Evolutionary conservation across 192 early-diverging fungal species (phyloP).

Genomic region (Coemansia sp.): DNA sequence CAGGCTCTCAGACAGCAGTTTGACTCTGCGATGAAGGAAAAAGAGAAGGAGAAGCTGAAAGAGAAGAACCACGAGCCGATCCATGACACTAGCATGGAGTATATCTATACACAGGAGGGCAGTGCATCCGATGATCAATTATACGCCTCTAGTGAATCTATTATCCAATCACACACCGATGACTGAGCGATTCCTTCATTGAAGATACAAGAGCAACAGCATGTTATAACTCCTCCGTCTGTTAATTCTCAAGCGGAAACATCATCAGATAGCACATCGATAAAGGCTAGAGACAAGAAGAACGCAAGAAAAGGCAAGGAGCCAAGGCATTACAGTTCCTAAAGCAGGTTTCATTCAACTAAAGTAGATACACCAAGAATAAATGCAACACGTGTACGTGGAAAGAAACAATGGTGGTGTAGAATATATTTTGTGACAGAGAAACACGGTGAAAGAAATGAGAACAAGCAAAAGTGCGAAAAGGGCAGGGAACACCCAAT

Average conservation of each 20-base stretch:
- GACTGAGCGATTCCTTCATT: background rate
- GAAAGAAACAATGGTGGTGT: background rate
- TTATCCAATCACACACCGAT: background rate
- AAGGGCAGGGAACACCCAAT: background rate
- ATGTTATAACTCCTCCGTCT: background rate
- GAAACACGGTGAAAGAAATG: background rate
- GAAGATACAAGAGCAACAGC: background rate
- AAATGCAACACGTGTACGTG: background rate
- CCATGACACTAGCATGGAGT: background rate
- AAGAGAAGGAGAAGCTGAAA: constrained; percentile 12
- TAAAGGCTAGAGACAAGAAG: background rate
- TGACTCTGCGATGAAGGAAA: constrained; percentile 55
- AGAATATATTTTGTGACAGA: background rate
- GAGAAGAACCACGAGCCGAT: background rate
- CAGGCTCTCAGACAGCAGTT: constrained; percentile 79
- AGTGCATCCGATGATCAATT: background rate
- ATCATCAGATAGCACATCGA: background rate
- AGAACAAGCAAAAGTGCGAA: background rate
- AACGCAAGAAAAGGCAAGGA: constrained; percentile 48
- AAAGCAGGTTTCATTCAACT: background rate
- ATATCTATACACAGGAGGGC: background rate
- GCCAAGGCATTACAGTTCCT: constrained; percentile 18
- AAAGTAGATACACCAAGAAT: background rate
- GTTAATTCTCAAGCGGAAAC: background rate
- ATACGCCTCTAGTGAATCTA: background rate